Evolutionary conservation across 352 stramenopile species (phyloP), one percentile per base, ranked within the genome.

Genomic region (Phytophthora sojae): DNA sequence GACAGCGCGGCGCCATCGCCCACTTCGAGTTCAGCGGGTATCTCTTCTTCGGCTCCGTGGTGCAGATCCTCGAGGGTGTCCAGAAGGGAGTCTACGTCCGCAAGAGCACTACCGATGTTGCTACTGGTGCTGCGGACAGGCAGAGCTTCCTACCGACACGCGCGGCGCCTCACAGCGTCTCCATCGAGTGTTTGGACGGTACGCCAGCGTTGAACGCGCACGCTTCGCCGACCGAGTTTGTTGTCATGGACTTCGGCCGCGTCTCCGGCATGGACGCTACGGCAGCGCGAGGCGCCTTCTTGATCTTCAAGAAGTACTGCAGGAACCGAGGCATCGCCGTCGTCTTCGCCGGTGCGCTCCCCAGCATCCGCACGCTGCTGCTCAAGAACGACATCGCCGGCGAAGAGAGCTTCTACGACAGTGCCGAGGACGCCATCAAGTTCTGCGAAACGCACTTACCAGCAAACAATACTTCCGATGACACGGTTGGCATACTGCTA

Each of bases 231-330:
- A 92, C 87, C 1, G 71, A 90, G 69, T 92, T 82, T 64, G 72
- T 96, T 11, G 85, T 96, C 17, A 88, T 96, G 74, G 89, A 96
- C 57, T 96, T 96, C 61, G 81, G 70, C 11, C 84, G 82, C 32
- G 89, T 96, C 11, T 90, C 86, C 1, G 89, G 89, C 21, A 95
- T 96, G 81, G 90, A 96, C 62, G 86, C 85, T 0, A 96, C 89
- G 6, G 88, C 89, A 2, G 83, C 86, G 15, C 83, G 88, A 9
- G 81, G 76, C 11, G 90, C 80, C 32, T 84, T 94, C 70, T 82
- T 92, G 72, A 92, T 94, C 58, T 64, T 94, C 21, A 79, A 87
- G 62, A 85, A 94, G 44, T 76, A 90, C 47, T 94, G 83, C 71
- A 84, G 79, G 59, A 79, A 74, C 52, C 68, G 85, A 47, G 72